Base-by-base conservation (phyloP, 257 asterid species). In the Verbascum thapsus region DNA sequence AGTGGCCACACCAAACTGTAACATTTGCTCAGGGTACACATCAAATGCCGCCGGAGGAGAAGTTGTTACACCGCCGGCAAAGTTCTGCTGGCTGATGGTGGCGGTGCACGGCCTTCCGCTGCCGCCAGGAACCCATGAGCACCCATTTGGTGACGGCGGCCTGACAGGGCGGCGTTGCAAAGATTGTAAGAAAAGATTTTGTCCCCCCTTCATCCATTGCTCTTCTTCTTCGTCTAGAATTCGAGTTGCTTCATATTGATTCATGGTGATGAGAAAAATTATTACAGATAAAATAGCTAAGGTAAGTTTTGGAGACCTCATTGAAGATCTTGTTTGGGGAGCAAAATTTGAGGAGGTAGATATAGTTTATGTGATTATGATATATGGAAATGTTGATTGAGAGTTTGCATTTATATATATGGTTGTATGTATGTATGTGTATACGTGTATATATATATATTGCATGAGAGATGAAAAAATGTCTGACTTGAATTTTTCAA, bases 141-240 rank as follows among this genome's bases (percentile, higher is more conserved):
- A 64, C 44, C 68, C 43, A 37, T 59, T 75, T 0, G 72, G 69
- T 2, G 64, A 10, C 12, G 83, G 78, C 6, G 69, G 53, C 0
- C 48, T 16, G 3, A 69, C 53, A 0, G 52, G 62, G 8, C 61
- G 78, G 3, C 70, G 63, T 26, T 72, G 73, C 58, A 74, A 47
- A 8, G 72, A 69, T 8, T 74, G 73, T 7, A 73, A 62, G 18
- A 80, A 63, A 30, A 74, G 61, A 16, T 47, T 22, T 45, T 55
- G 63, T 64, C 50, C 74, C 19, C 15, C 69, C 37, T 38, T 59
- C 58, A 81, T 59, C 80, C 78, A 72, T 69, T 66, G 75, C 72
- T 67, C 63, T 53, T 66, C 63, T 59, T 73, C 81, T 48, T 73
- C 74, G 48, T 74, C 81, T 6, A 82, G 81, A 65, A 82, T 26